Conservation (phyloP, 2,329 filamentous ascomycete species). For the Aspergillus sp. region DNA sequence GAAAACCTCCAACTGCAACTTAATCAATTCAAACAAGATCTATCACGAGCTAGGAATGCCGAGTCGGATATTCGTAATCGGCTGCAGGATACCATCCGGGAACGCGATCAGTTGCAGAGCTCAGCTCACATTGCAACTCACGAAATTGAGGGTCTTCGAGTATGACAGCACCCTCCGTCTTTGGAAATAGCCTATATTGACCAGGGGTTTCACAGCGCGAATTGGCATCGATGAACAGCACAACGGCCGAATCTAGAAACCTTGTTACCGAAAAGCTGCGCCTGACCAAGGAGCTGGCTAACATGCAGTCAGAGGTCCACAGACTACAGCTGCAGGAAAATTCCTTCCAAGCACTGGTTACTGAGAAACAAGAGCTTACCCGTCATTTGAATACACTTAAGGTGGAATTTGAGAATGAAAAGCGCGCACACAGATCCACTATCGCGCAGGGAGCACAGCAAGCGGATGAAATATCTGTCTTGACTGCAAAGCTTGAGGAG, state of each 20-base stretch:
- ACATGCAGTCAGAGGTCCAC: slow-evolving; percentile 62
- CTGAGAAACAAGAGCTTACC: slow-evolving; percentile 78
- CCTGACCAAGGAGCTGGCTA: slow-evolving; percentile 60
- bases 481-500: slow-evolving; percentile 48
- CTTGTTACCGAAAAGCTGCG: slow-evolving; percentile 66
- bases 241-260: slow-evolving; percentile 70
- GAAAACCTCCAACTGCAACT: slow-evolving; percentile 67
- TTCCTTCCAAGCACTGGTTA: slow-evolving; percentile 67
- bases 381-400: slow-evolving; percentile 75
- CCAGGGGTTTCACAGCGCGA: slow-evolving; percentile 59
- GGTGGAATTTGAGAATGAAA: slow-evolving; percentile 81
- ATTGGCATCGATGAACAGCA: slow-evolving; percentile 66
- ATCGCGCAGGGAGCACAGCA: slow-evolving; percentile 39
- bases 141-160: slow-evolving; percentile 60
- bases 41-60: slow-evolving; percentile 54
- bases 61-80: slow-evolving; percentile 47
- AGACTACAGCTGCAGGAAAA: slow-evolving; percentile 60
- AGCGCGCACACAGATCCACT: slow-evolving; percentile 65
- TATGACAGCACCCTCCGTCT: slow-evolving; percentile 32
- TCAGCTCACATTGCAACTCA: slow-evolving; percentile 51
- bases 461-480: slow-evolving; percentile 42
- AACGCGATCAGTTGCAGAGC: slow-evolving; percentile 37
- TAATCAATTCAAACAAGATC: slow-evolving; percentile 56
- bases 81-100: slow-evolving; percentile 52
- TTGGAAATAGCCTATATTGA: slow-evolving; percentile 17